These are phyloP conservation scores for Naematelia aurantialba DNA, from an alignment of 768 basidiomycete genomes.

Conservation along the genomic window DNA sequence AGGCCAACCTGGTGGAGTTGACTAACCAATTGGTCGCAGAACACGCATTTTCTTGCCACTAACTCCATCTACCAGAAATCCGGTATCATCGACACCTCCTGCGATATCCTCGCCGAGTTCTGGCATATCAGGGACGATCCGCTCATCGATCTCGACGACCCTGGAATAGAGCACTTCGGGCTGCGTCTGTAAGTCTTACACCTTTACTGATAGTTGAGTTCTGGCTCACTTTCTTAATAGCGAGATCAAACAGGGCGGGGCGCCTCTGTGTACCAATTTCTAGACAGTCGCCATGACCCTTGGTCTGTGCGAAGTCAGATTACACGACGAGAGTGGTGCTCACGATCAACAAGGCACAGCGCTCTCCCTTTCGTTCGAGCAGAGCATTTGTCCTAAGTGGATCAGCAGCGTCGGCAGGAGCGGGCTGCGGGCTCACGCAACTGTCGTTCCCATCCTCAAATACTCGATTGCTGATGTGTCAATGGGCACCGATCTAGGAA, in stretches of 20 bases:
- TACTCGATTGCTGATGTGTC: slow-evolving; percentile 45
- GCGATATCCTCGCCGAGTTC: slow-evolving; percentile 69
- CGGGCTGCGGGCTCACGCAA: neutral
- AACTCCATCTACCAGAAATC: slow-evolving; percentile 69
- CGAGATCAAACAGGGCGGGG: slow-evolving; percentile 89
- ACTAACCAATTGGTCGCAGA: slow-evolving; percentile 65
- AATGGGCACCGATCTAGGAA: slow-evolving; percentile 64
- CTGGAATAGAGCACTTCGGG: slow-evolving; percentile 65
- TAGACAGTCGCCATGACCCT: slow-evolving; percentile 63
- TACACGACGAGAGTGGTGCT: neutral
- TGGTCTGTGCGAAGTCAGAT: slow-evolving; percentile 52
- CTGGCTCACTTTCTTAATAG: slow-evolving; percentile 43
- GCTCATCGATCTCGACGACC: slow-evolving; percentile 73
- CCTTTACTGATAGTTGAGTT: neutral
- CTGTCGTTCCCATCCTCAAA: slow-evolving; percentile 30
- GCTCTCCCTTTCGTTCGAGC: slow-evolving; percentile 88
- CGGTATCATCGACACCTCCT: slow-evolving; percentile 14
- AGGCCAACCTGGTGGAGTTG: neutral
- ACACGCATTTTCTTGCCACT: slow-evolving; percentile 88
- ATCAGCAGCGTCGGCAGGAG: neutral
- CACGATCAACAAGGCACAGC: slow-evolving; percentile 75
- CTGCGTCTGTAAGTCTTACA: slow-evolving; percentile 19
- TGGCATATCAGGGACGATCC: slow-evolving; percentile 65
- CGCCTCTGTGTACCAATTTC: slow-evolving; percentile 92
- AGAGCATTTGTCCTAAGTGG: slow-evolving; percentile 85